Evolutionary conservation across 2,329 filamentous ascomycete genomes (phyloP), one percentile per base, ranked within the genome.

Genomic region (Aureobasidium sp.): DNA sequence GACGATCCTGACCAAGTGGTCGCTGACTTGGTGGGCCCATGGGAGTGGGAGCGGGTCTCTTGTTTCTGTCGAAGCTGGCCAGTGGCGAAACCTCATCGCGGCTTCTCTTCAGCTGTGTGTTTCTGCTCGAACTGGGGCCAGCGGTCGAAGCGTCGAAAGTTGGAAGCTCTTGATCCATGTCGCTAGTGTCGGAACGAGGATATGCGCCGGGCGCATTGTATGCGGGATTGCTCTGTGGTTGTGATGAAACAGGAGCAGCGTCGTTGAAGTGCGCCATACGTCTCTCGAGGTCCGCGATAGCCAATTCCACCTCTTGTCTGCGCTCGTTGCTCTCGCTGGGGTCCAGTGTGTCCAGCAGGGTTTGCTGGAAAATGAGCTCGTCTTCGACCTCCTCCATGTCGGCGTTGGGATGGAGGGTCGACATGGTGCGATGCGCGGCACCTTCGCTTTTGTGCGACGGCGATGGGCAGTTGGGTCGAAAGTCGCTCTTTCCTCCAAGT

Each of bases 261-360:
- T 56, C 15, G 23, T 56, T 36, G 32, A 13, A 36, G 2, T 20
- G 32, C 5, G 51, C 27, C 60, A 70, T 60, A 20, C 64, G 62
- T 15, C 61, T 23, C 39, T 69, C 63, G 6, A 73, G 62, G 7
- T 68, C 63, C 23, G 26, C 17, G 52, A 68, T 71, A 15, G 60
- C 68, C 1, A 52, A 46, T 62, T 69, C 59, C 9, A 70, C 64
- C 20, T 68, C 66, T 13, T 63, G 63, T 37, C 67, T 67, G 20
- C 63, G 63, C 12, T 66, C 62, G 9, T 63, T 59, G 55, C 71
- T 68, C 26, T 70, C 68, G 34, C 63, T 67, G 3, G 56, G 39
- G 36, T 73, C 72, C n/a, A 75, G 68, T 7, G 64, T 70, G 8
- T 67, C 64, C 6, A 73, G 67, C 2, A 73, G 63, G 8, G 72